phyloP scores from a whole-genome alignment of 2,329 filamentous ascomycete genomes.

The Remersonia thermophila region DNA sequence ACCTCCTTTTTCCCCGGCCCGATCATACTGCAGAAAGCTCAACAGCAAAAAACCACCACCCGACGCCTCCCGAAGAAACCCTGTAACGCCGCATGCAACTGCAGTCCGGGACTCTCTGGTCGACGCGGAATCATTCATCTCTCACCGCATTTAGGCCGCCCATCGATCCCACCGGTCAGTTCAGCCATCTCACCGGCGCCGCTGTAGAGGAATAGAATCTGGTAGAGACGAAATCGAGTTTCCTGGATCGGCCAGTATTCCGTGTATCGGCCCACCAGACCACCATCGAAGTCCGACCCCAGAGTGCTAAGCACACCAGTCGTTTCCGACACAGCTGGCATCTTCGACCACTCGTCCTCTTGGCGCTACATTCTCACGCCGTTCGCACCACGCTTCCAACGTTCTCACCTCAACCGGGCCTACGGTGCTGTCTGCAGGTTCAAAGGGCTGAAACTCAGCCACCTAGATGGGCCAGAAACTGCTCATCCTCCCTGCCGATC shows the following conservation, averaged over 20 bases:
- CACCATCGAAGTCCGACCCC: slow-evolving; percentile 3
- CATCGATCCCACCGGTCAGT: too few relatives aligned
- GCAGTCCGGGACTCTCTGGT: slow-evolving; percentile 2
- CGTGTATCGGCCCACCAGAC: slow-evolving; percentile 2
- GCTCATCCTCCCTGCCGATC: background rate
- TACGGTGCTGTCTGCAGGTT: slow-evolving; percentile 2
- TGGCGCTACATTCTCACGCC: slow-evolving; percentile 7
- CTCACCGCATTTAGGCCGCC: too few relatives aligned
- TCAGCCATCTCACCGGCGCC: too few relatives aligned
- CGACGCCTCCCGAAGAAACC: slow-evolving; percentile 1
- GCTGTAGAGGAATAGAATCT: too few relatives aligned
- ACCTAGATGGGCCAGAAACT: slow-evolving; percentile 17
- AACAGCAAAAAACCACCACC: slow-evolving; percentile 1
- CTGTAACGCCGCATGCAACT: background rate
- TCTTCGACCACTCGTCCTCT: too few relatives aligned
- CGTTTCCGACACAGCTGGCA: slow-evolving; percentile 8
- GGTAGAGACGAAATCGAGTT: too few relatives aligned
- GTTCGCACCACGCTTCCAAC: slow-evolving; percentile 10
- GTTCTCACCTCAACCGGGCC: slow-evolving; percentile 2
- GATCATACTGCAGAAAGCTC: slow-evolving; percentile 3
- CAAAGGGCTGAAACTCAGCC: slow-evolving; percentile 8
- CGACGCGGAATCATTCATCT: too few relatives aligned
- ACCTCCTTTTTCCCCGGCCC: slow-evolving; percentile 2
- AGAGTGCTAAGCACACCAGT: slow-evolving; percentile 10
- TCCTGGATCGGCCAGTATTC: too few relatives aligned